Evolutionary conservation across 2,329 filamentous ascomycete species (phyloP).

Genomic region (Grosmannia clavigera): DNA sequence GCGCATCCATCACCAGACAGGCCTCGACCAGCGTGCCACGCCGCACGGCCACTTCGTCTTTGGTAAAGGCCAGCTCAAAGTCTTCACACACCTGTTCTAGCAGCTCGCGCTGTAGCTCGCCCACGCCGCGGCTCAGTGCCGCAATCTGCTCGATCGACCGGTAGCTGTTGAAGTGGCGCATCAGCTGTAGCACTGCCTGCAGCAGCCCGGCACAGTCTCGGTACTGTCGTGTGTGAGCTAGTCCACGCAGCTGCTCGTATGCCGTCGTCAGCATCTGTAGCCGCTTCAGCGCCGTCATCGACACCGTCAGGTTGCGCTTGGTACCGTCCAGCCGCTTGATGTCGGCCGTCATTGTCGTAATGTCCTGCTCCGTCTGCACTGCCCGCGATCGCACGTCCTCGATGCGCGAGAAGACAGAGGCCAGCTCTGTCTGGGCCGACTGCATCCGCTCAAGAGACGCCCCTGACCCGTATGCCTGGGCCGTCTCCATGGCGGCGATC

Average conservation of each 20-base stretch:
- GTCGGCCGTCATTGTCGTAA: constrained; percentile 97
- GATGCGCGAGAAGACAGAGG: constrained; percentile 85
- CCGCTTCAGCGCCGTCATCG: constrained; percentile 94
- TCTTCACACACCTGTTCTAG: constrained; percentile 98
- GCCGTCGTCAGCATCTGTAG: constrained; percentile 98
- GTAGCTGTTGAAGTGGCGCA: constrained; percentile 98
- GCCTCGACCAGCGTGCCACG: constrained; percentile 68
- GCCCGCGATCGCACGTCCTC: constrained; percentile 83
- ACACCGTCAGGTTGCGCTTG: constrained; percentile 89
- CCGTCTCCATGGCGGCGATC: constrained; percentile 60
- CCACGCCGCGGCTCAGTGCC: constrained; percentile 79
- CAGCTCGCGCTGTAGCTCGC: constrained; percentile 82
- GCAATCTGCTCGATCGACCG: constrained; percentile 97
- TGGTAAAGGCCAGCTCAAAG: constrained; percentile 90
- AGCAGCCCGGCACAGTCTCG: constrained; percentile 86
- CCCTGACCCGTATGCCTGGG: constrained; percentile 73
- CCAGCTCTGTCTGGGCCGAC: constrained; percentile 78
- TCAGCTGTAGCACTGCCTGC: constrained; percentile 91
- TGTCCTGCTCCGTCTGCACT: constrained; percentile 84
- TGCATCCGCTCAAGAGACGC: constrained; percentile 87
- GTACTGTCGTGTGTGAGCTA: constrained; percentile 82
- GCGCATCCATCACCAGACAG: constrained; percentile 85
- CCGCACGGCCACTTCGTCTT: constrained; percentile 63
- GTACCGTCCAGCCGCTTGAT: constrained; percentile 96
- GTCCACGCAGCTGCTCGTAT: constrained; percentile 84